Evolutionary conservation across 2,329 filamentous ascomycete species (phyloP).

Genomic region (Xylariaceae sp.): DNA sequence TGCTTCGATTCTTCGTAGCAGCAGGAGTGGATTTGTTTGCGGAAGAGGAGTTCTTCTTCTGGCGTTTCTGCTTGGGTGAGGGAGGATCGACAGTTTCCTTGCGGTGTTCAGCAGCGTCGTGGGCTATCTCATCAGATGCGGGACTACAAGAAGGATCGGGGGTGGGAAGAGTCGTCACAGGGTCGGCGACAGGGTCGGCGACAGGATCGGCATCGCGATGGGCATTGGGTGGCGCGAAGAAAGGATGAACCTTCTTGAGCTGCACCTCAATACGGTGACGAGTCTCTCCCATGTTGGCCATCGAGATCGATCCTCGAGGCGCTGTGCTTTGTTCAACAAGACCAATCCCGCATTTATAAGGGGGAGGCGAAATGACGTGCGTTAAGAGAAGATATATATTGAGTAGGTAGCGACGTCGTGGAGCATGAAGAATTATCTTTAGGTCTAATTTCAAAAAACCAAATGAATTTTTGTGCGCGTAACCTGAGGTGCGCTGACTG

Average conservation of each 20-base stretch:
- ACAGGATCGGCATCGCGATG: constrained; percentile 14
- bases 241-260: constrained; percentile 49
- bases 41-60: constrained; percentile 35
- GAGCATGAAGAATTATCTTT: too few relatives aligned
- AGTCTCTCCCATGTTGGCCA: constrained; percentile 41
- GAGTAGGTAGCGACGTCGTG: too few relatives aligned
- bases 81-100: constrained; percentile 25
- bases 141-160: constrained; percentile 33
- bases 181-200: constrained; percentile 19
- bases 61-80: constrained; percentile 39
- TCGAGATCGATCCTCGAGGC: constrained; percentile 2
- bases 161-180: constrained; percentile 19
- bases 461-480: too few relatives aligned
- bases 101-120: constrained; percentile 12
- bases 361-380: background rate
- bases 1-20: constrained; percentile 13
- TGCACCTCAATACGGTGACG: constrained; percentile 31
- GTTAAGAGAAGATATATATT: background rate
- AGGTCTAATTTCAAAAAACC: too few relatives aligned
- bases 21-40: constrained; percentile 12
- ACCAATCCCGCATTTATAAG: constrained; percentile 6
- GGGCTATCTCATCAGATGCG: constrained; percentile 22
- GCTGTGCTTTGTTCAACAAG: background rate
- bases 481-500: too few relatives aligned
- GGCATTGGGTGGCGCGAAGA: constrained; percentile 40